These are phyloP conservation scores for Rhizopus arrhizus DNA, from an alignment of 371 early-diverging fungal genomes.

Conservation along the genomic window DNA sequence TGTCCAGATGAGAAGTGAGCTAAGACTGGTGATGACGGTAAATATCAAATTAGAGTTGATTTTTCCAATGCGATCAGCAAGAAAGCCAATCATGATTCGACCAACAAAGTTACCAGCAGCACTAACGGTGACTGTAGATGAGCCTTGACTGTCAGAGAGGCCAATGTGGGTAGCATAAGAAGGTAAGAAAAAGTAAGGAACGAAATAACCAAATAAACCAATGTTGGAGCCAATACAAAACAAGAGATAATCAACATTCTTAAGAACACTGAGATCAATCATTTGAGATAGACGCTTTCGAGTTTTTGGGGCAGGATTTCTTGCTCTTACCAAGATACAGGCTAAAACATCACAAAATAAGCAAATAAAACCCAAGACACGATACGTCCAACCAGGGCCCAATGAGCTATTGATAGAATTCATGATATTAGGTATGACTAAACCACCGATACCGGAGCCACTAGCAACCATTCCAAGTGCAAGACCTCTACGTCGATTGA, in stretches of 20 bases:
- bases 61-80: constrained; percentile 53
- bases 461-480: constrained; percentile 75
- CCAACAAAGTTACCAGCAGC: constrained; percentile 64
- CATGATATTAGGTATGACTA: constrained; percentile 68
- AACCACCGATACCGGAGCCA: constrained; percentile 81
- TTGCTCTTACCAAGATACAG: constrained; percentile 42
- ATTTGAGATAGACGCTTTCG: constrained; percentile 38
- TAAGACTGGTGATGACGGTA: constrained; percentile 33
- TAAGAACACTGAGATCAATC: constrained; percentile 46
- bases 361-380: constrained; percentile 57
- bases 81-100: constrained; percentile 51
- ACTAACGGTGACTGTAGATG: constrained; percentile 34
- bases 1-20: constrained; percentile 54
- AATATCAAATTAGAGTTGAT: constrained; percentile 43
- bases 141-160: constrained; percentile 31
- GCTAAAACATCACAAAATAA: constrained; percentile 41
- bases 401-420: constrained; percentile 55
- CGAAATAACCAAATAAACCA: constrained; percentile 57
- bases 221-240: constrained; percentile 48
- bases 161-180: constrained; percentile 40
- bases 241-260: constrained; percentile 48
- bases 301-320: constrained; percentile 24
- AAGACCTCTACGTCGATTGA: constrained; percentile 65
- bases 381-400: constrained; percentile 62
- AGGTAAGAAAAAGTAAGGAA: constrained; percentile 64